Evolutionary conservation across 352 stramenopile genomes (phyloP).

Genomic region (Pythium aquatile): DNA sequence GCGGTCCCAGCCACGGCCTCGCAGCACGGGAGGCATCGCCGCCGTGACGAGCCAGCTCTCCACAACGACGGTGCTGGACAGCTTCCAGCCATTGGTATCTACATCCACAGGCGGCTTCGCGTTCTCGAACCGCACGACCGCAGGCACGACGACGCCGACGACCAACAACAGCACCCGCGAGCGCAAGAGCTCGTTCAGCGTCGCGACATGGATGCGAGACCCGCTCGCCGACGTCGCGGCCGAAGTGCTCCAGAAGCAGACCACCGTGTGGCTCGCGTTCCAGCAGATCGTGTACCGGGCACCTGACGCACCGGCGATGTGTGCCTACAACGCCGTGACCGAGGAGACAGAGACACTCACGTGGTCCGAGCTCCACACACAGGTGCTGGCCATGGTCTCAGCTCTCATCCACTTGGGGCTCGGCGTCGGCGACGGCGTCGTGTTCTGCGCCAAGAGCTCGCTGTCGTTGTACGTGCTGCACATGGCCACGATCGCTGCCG

Average conservation of each 20-base stretch:
- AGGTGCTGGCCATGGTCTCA: slow-evolving; percentile 34
- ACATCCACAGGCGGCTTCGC: neutral
- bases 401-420: slow-evolving; percentile 59
- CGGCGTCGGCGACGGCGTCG: slow-evolving; percentile 49
- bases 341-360: slow-evolving; percentile 24
- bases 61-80: slow-evolving; percentile 1
- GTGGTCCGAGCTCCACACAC: slow-evolving; percentile 39
- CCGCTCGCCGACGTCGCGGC: slow-evolving; percentile 22
- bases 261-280: slow-evolving; percentile 29
- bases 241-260: slow-evolving; percentile 25
- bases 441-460: slow-evolving; percentile 46
- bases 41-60: slow-evolving; percentile 9
- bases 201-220: slow-evolving; percentile 20
- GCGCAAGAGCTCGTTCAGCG: slow-evolving; percentile 30
- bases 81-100: neutral
- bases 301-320: slow-evolving; percentile 19
- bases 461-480: slow-evolving; percentile 57
- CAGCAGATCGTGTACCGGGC: slow-evolving; percentile 23
- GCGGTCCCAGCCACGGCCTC: neutral
- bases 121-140: slow-evolving; percentile 16
- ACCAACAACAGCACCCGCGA: slow-evolving; percentile 5
- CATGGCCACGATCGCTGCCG: slow-evolving; percentile 50
- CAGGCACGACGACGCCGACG: slow-evolving; percentile 1
- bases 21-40: neutral
- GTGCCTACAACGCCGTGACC: slow-evolving; percentile 9